These are phyloP conservation scores for Paracoccidioides lutzii DNA, from an alignment of 2,329 filamentous ascomycete genomes.

Conservation along the genomic window DNA sequence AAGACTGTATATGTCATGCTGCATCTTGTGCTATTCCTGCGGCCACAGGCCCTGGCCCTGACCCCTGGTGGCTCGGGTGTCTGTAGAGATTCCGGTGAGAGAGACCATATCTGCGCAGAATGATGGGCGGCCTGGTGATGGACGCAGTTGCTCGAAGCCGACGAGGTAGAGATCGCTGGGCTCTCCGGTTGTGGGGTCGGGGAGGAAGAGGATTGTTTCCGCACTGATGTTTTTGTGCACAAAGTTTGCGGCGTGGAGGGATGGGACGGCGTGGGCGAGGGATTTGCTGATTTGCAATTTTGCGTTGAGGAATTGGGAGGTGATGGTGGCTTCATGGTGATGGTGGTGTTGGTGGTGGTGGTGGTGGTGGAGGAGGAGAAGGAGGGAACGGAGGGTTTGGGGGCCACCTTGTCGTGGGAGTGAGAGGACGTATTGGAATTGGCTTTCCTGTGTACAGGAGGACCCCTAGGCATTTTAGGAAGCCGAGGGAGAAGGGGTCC, in stretches of 20 bases:
- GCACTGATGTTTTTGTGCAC: conserved; percentile 39
- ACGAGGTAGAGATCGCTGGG: conserved; percentile 23
- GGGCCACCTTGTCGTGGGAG: no score
- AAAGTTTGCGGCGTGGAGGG: conserved; percentile 29
- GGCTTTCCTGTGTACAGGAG: not conserved
- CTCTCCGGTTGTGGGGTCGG: not conserved
- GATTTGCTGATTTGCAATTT: no score
- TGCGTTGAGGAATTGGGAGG: no score
- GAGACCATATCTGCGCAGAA: conserved; percentile 22
- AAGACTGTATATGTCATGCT: conserved; percentile 42
- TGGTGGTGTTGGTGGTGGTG: no score
- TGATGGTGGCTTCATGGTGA: no score
- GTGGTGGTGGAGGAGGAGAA: no score
- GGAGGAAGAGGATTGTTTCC: conserved; percentile 18
- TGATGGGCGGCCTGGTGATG: conserved; percentile 19
- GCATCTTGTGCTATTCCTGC: conserved; percentile 31
- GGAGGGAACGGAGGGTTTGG: no score
- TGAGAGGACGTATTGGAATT: no score
- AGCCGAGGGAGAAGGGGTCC: not conserved
- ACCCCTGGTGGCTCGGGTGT: conserved; percentile 34
- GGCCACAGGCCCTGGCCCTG: conserved; percentile 24
- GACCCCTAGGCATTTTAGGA: not conserved
- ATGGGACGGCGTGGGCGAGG: conserved; percentile 23
- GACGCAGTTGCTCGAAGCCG: conserved; percentile 33
- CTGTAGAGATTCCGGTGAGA: conserved; percentile 34